Conservation (phyloP, 164 flowering plant genomes). For the Macadamia tetraphylla region DNA sequence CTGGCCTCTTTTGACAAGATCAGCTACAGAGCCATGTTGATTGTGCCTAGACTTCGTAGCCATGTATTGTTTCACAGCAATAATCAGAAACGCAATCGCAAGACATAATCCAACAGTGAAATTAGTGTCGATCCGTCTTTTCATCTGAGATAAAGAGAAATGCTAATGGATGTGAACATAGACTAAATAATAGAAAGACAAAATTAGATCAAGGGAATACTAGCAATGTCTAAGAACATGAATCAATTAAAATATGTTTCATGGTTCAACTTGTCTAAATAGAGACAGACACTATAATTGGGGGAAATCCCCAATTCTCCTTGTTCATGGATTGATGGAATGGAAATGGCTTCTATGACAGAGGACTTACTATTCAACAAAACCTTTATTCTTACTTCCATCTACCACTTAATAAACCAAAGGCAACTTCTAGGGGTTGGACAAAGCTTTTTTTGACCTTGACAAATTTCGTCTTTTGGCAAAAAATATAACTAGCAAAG, state of each 20-base stretch:
- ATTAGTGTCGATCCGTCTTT: conserved; percentile 25
- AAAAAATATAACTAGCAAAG: too few species aligned
- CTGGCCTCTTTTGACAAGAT: conserved; percentile 95
- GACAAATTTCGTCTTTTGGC: too few species aligned
- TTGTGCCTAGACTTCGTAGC: conserved; percentile 38
- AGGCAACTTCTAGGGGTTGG: too few species aligned
- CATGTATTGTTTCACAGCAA: conserved; percentile 41
- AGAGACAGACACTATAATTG: too few species aligned
- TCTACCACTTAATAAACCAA: too few species aligned
- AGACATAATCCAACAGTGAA: conserved; percentile 44
- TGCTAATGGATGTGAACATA: conserved; percentile 3
- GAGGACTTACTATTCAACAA: too few species aligned
- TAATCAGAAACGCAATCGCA: conserved; percentile 36
- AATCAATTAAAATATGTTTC: background rate
- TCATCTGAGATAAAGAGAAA: conserved; percentile 36
- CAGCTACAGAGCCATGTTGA: conserved; percentile 82
- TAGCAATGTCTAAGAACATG: background rate
- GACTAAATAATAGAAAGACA: background rate
- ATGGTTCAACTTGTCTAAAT: background rate
- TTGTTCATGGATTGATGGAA: too few species aligned
- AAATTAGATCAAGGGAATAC: background rate
- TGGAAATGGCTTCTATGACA: too few species aligned
- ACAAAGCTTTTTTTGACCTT: too few species aligned
- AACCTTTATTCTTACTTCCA: too few species aligned
- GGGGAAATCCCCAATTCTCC: too few species aligned